Conservation (phyloP, 805 yeast genomes). For the Spathaspora sp. region DNA sequence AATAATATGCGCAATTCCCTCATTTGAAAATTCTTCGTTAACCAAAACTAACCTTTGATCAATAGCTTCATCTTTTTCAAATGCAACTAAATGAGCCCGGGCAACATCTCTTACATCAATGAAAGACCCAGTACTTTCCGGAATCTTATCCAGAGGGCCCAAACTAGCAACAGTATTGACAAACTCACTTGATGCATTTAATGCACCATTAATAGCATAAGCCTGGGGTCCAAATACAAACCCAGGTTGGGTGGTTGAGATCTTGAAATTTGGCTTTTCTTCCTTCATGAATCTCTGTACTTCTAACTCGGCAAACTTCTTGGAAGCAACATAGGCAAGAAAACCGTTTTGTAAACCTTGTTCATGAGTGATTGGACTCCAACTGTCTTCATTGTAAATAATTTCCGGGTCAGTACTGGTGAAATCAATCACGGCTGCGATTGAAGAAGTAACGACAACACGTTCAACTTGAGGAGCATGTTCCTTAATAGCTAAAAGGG, state of each 20-base stretch:
- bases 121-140: too few species aligned
- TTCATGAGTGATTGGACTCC: slow-evolving; percentile 34
- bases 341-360: slow-evolving; percentile 33
- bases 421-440: slow-evolving; percentile 41
- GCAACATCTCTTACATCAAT: too few species aligned
- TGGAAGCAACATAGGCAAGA: slow-evolving; percentile 39
- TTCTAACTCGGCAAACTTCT: slow-evolving; percentile 29
- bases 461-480: slow-evolving; percentile 39
- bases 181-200: slow-evolving; percentile 14
- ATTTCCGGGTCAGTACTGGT: slow-evolving; percentile 24
- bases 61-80: too few species aligned
- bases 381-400: slow-evolving; percentile 31
- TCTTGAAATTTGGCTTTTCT: slow-evolving; percentile 26
- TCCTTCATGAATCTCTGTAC: slow-evolving; percentile 28
- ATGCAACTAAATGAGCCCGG: too few species aligned
- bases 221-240: slow-evolving; percentile 40
- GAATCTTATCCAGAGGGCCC: too few species aligned
- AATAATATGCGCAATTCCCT: too few species aligned
- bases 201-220: slow-evolving; percentile 30
- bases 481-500: slow-evolving; percentile 44
- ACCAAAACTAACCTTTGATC: too few species aligned
- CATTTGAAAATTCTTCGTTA: too few species aligned
- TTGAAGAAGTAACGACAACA: slow-evolving; percentile 53
- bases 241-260: slow-evolving; percentile 33
- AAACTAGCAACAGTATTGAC: too few species aligned